Base-by-base conservation (phyloP, 1,284 basidiomycete species). In the Ceratobasidium sp. region DNA sequence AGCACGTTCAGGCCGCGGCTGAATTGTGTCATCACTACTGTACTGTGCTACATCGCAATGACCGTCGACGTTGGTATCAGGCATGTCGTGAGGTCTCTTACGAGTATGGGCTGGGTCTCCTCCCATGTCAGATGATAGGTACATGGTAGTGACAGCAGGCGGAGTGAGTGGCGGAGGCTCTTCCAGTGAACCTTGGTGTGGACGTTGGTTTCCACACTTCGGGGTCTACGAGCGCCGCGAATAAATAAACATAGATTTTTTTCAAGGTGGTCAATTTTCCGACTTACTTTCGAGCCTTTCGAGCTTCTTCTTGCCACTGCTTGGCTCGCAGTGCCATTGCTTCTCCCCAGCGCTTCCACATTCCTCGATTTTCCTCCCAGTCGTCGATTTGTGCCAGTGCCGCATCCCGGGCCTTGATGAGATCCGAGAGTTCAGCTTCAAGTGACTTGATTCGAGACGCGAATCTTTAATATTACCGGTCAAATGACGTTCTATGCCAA, bases 1-100 rank as follows among this genome's bases (percentile, higher is more conserved):
- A 43, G 8, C 45, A n/a, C 43, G 30, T 21, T 12, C 16, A 5
- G 16, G 8, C 1, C 28, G 60, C 16, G 21, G 32, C 36, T 34
- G 60, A 12, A 59, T 21, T 9, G 52, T 55, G 30, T 59, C 57
- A 23, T 50, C 60, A 46, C 30, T 18, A 23, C 46, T 62, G 16
- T 43, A 34, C 18, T 50, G 60, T 28, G 60, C 60, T 62, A 50
- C 43, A 62, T 43, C 60, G 46, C 45, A 34, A 62, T 18, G 52
- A 57, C 52, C 53, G 53, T 69, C 65, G 52, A 69, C 65, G 26
- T 69, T 53, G 65, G 65, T 69, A 58, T 69, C 65, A 48, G 65
- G 65, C 52, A 69, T 57, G 36, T 69, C 65, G 39, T 57, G 53
- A 39, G 65, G 65, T 52, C 65, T 53, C 65, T 69, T 69, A 69